These are phyloP conservation scores for Schrenkiella parvula DNA, from an alignment of 345 rosid genomes.

Conservation along the genomic window DNA sequence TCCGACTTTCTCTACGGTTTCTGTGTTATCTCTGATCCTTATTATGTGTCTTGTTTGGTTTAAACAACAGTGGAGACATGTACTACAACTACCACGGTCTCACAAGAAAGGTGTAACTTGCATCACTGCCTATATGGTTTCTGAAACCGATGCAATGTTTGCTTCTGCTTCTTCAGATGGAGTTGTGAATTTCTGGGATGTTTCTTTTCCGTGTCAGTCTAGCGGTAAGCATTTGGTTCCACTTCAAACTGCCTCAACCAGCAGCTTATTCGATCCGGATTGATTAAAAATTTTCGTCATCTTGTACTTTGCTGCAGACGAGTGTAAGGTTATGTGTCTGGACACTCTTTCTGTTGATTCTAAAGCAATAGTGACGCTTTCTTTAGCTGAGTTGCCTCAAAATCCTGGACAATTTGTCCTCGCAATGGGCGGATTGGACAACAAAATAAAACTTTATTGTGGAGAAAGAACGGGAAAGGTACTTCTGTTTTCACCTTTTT, in stretches of 20 bases:
- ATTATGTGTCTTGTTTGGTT: not conserved
- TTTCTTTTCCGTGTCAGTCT: constrained; percentile 43
- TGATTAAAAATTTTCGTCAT: not conserved
- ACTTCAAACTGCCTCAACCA: not conserved
- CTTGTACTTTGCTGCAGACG: constrained; percentile 43
- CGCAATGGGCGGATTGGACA: constrained; percentile 96
- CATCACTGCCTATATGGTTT: constrained; percentile 63
- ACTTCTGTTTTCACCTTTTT: not conserved
- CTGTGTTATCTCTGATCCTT: not conserved
- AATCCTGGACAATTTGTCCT: constrained; percentile 49
- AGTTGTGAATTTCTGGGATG: constrained; percentile 59
- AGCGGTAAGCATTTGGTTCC: constrained; percentile 43
- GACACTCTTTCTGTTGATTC: constrained; percentile 63
- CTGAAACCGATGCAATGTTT: constrained; percentile 56
- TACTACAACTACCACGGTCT: constrained; percentile 58
- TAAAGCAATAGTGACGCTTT: constrained; percentile 79
- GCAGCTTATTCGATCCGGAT: no score
- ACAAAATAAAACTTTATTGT: constrained; percentile 66
- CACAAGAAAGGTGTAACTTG: constrained; percentile 93
- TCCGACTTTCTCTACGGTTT: not conserved
- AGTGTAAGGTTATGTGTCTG: constrained; percentile 52
- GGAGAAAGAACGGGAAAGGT: constrained; percentile 80
- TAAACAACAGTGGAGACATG: constrained; percentile 64
- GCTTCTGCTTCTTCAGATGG: constrained; percentile 91
- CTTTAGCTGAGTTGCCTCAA: constrained; percentile 74